Conservation (phyloP, 129 eudicot genomes). For the Centaurea solstitialis region DNA sequence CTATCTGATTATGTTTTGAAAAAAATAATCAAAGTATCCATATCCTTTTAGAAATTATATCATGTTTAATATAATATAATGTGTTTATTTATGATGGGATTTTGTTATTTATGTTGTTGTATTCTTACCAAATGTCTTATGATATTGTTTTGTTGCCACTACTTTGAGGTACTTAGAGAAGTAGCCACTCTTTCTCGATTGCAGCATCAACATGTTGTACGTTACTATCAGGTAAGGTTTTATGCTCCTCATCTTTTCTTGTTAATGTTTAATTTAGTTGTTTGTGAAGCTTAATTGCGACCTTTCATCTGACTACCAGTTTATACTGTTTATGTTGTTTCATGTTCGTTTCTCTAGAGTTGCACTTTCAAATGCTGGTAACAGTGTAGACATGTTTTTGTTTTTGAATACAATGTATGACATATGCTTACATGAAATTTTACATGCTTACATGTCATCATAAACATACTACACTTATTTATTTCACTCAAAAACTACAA, state of each 20-base stretch:
- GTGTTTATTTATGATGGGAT: neutral
- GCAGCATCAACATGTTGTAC: conserved; percentile 98
- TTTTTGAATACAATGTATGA: neutral
- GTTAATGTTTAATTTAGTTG: neutral
- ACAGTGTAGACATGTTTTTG: neutral
- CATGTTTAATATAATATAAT: no score
- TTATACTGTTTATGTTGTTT: neutral
- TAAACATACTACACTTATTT: neutral
- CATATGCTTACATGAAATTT: neutral
- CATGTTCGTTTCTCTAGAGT: neutral
- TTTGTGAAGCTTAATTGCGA: neutral
- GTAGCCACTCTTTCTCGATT: conserved; percentile 96
- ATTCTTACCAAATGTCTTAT: conserved; percentile 6
- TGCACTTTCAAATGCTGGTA: neutral
- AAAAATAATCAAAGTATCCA: neutral
- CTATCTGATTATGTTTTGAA: conserved; percentile 3
- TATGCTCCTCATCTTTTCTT: neutral
- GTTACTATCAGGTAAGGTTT: conserved; percentile 79
- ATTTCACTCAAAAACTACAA: no score
- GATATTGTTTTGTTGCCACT: conserved; percentile 20
- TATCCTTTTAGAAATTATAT: conserved; percentile 1
- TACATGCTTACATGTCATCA: neutral
- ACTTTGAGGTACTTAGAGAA: conserved; percentile 62
- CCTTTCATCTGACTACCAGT: neutral
- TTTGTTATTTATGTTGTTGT: neutral